A percentile compares a stretch with the other conserved stretches of the same genome.
Evolutionary conservation across 805 yeast species (phyloP).

Genomic region (Phaffomyces opuntiae): DNA sequence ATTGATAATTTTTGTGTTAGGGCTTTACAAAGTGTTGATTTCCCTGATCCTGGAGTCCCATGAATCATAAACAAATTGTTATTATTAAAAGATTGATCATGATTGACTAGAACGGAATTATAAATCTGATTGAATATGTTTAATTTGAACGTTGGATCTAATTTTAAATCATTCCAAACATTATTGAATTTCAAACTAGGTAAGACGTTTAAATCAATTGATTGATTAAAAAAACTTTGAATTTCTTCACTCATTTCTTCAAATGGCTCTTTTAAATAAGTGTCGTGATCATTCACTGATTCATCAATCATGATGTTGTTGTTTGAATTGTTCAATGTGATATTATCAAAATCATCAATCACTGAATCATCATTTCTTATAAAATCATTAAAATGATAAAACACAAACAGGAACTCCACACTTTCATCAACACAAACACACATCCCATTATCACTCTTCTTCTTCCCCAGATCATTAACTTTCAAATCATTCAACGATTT

Average conservation of each 20-base stretch:
- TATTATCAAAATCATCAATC: slow-evolving; percentile 25
- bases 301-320: too few species aligned
- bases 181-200: slow-evolving; percentile 27
- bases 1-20: slow-evolving; percentile 34
- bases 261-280: background rate
- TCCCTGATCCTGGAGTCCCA: slow-evolving; percentile 44
- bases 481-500: background rate
- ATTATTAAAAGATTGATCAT: background rate
- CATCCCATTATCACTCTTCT: too few species aligned
- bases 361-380: background rate
- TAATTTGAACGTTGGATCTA: slow-evolving; percentile 26
- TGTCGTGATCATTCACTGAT: background rate
- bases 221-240: background rate
- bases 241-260: slow-evolving; percentile 9
- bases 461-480: background rate
- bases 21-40: slow-evolving; percentile 35
- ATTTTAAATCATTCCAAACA: slow-evolving; percentile 30
- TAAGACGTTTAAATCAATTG: slow-evolving; percentile 15
- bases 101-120: slow-evolving; percentile 3
- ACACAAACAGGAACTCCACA: background rate
- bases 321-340: slow-evolving; percentile 17
- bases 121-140: slow-evolving; percentile 21
- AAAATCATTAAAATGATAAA: slow-evolving; percentile 4
- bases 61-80: slow-evolving; percentile 24
- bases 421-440: background rate